Percentiles rank a stretch among this genome's conserved stretches.
These are phyloP conservation scores for Penicillium pulvis DNA, from an alignment of 495 filamentous ascomycete genomes.

Conservation along the genomic window DNA sequence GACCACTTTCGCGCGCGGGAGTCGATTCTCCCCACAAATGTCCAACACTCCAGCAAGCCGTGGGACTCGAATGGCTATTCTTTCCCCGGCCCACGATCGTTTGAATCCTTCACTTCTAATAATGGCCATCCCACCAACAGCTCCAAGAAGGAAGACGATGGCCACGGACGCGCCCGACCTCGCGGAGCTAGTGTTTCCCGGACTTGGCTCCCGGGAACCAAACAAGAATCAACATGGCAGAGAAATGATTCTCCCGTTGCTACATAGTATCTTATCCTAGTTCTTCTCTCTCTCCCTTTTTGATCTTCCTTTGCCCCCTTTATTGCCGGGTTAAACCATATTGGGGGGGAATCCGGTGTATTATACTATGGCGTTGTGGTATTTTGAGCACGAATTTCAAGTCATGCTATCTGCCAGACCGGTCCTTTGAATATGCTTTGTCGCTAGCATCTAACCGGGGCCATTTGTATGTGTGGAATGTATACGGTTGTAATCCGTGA, in stretches of 20 bases:
- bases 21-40: slow-evolving; percentile 70
- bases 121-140: slow-evolving; percentile 36
- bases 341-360: neutral
- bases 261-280: slow-evolving; percentile 12
- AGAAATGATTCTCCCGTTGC: slow-evolving; percentile 45
- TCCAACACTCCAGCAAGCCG: slow-evolving; percentile 34
- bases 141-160: slow-evolving; percentile 65
- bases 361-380: neutral
- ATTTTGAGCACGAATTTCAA: neutral
- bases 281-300: slow-evolving; percentile 5
- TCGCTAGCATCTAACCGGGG: neutral
- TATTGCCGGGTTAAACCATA: neutral
- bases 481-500: neutral
- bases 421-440: neutral
- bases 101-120: slow-evolving; percentile 28
- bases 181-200: slow-evolving; percentile 59
- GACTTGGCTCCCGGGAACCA: slow-evolving; percentile 72
- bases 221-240: slow-evolving; percentile 80
- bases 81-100: slow-evolving; percentile 32
- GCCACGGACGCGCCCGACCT: slow-evolving; percentile 47
- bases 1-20: slow-evolving; percentile 59
- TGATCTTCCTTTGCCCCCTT: neutral
- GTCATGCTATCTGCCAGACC: neutral
- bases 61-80: slow-evolving; percentile 49
- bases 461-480: neutral